Base-by-base conservation (phyloP, 2,329 filamentous ascomycete genomes). In the Chrysoporthe austroafricana region DNA sequence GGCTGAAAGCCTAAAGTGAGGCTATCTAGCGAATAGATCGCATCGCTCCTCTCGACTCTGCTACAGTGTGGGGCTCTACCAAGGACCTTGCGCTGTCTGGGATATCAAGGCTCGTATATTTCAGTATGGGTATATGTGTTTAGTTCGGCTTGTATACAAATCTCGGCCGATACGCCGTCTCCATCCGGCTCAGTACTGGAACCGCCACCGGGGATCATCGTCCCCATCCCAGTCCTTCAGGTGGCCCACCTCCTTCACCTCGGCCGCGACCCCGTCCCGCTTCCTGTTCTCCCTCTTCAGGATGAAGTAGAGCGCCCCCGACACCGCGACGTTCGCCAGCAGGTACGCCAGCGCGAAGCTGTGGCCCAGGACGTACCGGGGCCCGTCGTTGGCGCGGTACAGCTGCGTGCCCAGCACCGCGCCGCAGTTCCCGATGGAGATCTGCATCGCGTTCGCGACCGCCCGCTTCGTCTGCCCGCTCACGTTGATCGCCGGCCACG, bases 401-500 rank as follows among this genome's bases (percentile, higher is more conserved):
- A 93, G 75, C 76, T 93, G 90, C 1, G 90, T 92, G 0, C 90
- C 90, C 34, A 93, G 72, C 0, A 92, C 88, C 0, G 88, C 89
- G 0, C 90, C 90, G 1, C 90, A 74, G 71, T 91, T 92, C 0
- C 90, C 90, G 62, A 92, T 88, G 11, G 86, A 89, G 67, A 92
- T 91, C 72, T 91, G 89, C 85, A 92, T 87, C 0, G 87, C 90
- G 60, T 89, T 91, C 2, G 87, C 88, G 4, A 89, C 87, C 0
- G 87, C 88, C 0, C 90, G 82, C 76, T 92, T 92, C 0, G 88
- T 91, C 76, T 91, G 89, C 0, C 89, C 88, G 0, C 87, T 89
- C 0, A 92, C 88, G 68, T 92, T 92, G 75, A 90, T 91, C 1
- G 90, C 89, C 0, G 89, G 88, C 90, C 90, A 92, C 0, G 86